These are phyloP conservation scores for Wallacemonas sp. DNA, from an alignment of 208 protist species.

Conservation along the genomic window DNA sequence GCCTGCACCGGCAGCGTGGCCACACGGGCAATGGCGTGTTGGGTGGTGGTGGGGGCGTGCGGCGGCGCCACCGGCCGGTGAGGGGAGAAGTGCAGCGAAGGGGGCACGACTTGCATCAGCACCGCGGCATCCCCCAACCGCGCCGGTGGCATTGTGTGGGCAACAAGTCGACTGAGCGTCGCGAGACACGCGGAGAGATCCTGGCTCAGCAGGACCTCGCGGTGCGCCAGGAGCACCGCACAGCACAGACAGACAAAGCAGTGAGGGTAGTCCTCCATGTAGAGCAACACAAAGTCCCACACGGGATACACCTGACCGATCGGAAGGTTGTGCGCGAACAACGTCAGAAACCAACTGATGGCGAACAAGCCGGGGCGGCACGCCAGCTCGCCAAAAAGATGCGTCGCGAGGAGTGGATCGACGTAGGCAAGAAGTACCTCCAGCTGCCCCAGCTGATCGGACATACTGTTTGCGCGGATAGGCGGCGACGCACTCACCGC, in stretches of 20 bases:
- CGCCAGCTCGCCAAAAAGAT: conserved; percentile 78
- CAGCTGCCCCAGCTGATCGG: conserved; percentile 69
- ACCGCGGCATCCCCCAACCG: conserved; percentile 34
- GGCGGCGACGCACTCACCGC: not conserved
- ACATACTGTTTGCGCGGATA: conserved; percentile 40
- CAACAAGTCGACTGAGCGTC: conserved; percentile 30
- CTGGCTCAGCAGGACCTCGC: conserved; percentile 32
- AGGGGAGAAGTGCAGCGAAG: conserved; percentile 6
- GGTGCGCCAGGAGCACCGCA: conserved; percentile 40
- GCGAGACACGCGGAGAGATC: conserved; percentile 52
- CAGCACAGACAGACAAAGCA: conserved; percentile 33
- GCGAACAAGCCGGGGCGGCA: conserved; percentile 93
- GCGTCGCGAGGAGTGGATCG: conserved; percentile 86
- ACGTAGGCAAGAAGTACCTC: conserved; percentile 70
- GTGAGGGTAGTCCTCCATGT: conserved; percentile 19
- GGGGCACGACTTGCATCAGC: conserved; percentile 40
- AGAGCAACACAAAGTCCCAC: conserved; percentile 91
- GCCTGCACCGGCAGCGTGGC: not conserved
- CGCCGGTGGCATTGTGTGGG: conserved; percentile 23
- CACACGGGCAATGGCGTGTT: not conserved
- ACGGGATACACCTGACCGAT: conserved; percentile 86
- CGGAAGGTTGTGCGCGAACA: conserved; percentile 87
- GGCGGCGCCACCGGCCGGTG: not conserved
- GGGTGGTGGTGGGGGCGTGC: not conserved
- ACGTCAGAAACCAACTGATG: conserved; percentile 95